A percentile compares a stretch with the other conserved stretches of the same genome.
Evolutionary conservation across 1,284 basidiomycete species (phyloP).

Genomic region (Lentinula novae-zelandiae): DNA sequence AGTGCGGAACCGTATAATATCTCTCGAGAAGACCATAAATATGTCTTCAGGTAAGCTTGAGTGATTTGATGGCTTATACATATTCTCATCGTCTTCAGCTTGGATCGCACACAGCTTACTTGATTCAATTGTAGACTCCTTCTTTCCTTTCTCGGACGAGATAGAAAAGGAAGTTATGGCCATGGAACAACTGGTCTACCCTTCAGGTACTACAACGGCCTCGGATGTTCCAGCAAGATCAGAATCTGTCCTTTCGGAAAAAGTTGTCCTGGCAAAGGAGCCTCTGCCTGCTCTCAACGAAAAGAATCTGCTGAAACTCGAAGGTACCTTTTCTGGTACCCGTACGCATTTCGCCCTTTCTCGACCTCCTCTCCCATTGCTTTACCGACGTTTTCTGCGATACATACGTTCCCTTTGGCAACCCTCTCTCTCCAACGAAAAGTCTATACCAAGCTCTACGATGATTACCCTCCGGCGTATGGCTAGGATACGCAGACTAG

Average conservation of each 20-base stretch:
- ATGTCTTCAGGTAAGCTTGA: conserved; percentile 63
- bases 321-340: conserved; percentile 9
- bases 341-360: conserved; percentile 31
- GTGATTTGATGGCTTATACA: neutral
- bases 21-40: conserved; percentile 53
- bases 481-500: conserved; percentile 76
- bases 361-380: conserved; percentile 27
- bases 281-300: conserved; percentile 2
- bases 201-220: conserved; percentile 19
- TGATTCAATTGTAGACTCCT: conserved; percentile 93
- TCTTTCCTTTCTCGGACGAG: conserved; percentile 84
- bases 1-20: conserved; percentile 68
- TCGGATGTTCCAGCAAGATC: neutral
- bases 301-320: conserved; percentile 6
- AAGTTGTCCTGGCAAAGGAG: conserved; percentile 6
- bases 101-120: conserved; percentile 95
- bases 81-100: conserved; percentile 42
- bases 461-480: conserved; percentile 64
- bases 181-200: conserved; percentile 71
- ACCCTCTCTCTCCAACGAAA: conserved; percentile 2
- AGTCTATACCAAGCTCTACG: conserved; percentile 27
- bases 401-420: conserved; percentile 13
- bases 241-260: neutral
- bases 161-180: conserved; percentile 82
- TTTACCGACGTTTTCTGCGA: conserved; percentile 30